Evolutionary conservation across 2,329 filamentous ascomycete genomes (phyloP).

Genomic region (Hypomyces rosellus): DNA sequence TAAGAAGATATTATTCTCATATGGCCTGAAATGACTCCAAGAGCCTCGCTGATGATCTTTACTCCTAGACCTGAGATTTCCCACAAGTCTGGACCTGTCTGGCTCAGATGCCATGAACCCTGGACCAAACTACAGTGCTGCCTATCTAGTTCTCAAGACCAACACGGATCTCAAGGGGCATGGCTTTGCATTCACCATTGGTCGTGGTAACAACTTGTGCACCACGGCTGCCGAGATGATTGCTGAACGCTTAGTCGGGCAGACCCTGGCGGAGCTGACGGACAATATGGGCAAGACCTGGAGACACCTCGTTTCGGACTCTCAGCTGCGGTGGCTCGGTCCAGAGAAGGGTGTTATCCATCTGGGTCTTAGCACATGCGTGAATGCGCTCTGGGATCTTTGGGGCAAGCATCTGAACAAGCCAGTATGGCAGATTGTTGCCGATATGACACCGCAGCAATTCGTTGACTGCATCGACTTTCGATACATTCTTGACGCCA

Average conservation of each 20-base stretch:
- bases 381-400: slow-evolving; percentile 92
- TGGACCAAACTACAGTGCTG: slow-evolving; percentile 83
- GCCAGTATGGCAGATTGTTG: slow-evolving; percentile 82
- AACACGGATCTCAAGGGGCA: slow-evolving; percentile 66
- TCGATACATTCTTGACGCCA: slow-evolving; percentile 83
- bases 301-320: slow-evolving; percentile 84
- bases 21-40: too few relatives aligned
- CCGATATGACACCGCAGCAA: slow-evolving; percentile 82
- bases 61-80: slow-evolving; percentile 61
- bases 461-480: slow-evolving; percentile 86
- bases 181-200: slow-evolving; percentile 81
- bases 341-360: slow-evolving; percentile 93
- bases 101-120: slow-evolving; percentile 97
- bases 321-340: slow-evolving; percentile 86
- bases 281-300: slow-evolving; percentile 81
- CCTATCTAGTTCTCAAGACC: slow-evolving; percentile 88
- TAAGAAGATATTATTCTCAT: slow-evolving; percentile 21
- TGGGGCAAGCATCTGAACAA: slow-evolving; percentile 81
- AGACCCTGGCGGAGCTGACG: slow-evolving; percentile 69
- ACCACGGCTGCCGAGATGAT: slow-evolving; percentile 73
- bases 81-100: slow-evolving; percentile 94
- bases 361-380: slow-evolving; percentile 81
- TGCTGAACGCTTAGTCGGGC: slow-evolving; percentile 67
- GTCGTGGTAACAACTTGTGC: slow-evolving; percentile 88
- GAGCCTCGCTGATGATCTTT: too few relatives aligned